phyloP scores from a whole-genome alignment of 257 asterid genomes.

The Scutellaria baicalensis region DNA sequence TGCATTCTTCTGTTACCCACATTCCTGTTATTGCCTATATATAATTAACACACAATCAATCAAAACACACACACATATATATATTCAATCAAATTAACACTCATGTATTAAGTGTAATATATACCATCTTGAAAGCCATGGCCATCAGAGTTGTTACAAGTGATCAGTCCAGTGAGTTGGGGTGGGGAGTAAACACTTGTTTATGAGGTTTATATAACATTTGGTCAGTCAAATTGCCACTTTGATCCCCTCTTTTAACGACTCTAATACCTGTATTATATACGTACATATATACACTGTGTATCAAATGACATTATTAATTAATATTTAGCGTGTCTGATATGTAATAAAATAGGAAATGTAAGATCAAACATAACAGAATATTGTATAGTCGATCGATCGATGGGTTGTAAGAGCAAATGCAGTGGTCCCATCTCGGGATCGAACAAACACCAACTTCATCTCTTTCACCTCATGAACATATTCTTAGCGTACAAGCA shows the following conservation, averaged over 20 bases:
- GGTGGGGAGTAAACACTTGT: not conserved
- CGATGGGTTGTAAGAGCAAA: too few species aligned
- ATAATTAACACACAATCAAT: not conserved
- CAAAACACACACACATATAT: too few species aligned
- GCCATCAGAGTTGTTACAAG: constrained; percentile 42
- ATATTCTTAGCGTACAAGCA: constrained; percentile 42
- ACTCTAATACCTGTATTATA: constrained; percentile 20
- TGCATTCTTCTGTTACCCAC: constrained; percentile 90
- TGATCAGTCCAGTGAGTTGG: not conserved
- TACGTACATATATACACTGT: not conserved
- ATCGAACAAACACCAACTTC: constrained; percentile 23
- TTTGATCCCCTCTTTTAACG: constrained; percentile 25
- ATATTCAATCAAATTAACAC: not conserved
- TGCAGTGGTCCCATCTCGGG: constrained; percentile 44
- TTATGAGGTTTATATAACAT: constrained; percentile 37
- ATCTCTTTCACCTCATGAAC: constrained; percentile 14
- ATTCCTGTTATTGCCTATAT: constrained; percentile 69
- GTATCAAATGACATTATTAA: too few species aligned
- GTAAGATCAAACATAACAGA: too few species aligned
- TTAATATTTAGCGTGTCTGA: too few species aligned
- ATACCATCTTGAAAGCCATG: constrained; percentile 93
- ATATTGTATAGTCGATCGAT: too few species aligned
- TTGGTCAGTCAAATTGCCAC: constrained; percentile 37
- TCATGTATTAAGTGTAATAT: not conserved
- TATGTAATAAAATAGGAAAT: too few species aligned